These are phyloP conservation scores for Samsoniella hepiali DNA, from an alignment of 2,329 filamentous ascomycete species.

Conservation along the genomic window DNA sequence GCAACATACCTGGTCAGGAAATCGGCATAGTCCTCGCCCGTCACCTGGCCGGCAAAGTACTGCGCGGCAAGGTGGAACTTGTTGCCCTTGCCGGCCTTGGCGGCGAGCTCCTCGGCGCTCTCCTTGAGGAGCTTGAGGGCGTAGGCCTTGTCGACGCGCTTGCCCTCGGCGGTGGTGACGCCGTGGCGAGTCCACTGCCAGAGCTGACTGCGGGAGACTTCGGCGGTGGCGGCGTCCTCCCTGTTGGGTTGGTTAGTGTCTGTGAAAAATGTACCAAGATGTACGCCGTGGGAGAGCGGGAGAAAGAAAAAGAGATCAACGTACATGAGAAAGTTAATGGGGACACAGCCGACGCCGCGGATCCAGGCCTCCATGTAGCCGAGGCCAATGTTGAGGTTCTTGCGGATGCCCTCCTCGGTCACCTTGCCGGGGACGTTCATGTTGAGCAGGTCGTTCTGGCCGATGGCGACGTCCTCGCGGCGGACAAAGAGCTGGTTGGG, in stretches of 20 bases:
- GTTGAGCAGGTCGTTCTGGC: slow-evolving; percentile 88
- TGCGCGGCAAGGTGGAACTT: slow-evolving; percentile 88
- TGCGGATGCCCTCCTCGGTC: slow-evolving; percentile 91
- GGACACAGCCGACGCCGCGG: slow-evolving; percentile 89
- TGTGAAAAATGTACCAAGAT: not conserved
- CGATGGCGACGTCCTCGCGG: slow-evolving; percentile 83
- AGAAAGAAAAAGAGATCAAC: slow-evolving; percentile 19
- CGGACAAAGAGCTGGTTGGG: slow-evolving; percentile 93
- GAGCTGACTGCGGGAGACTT: slow-evolving; percentile 89
- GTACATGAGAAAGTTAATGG: slow-evolving; percentile 94
- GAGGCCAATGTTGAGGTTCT: slow-evolving; percentile 95
- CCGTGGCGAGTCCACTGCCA: slow-evolving; percentile 89
- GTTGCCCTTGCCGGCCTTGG: slow-evolving; percentile 79
- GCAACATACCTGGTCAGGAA: slow-evolving; percentile 77
- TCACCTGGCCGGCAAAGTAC: slow-evolving; percentile 91
- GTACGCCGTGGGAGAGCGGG: no score
- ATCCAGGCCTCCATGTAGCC: slow-evolving; percentile 99
- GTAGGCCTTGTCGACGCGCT: slow-evolving; percentile 90
- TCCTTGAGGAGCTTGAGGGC: slow-evolving; percentile 83
- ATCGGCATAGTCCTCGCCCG: slow-evolving; percentile 95
- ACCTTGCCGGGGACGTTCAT: slow-evolving; percentile 94
- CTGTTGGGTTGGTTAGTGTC: slow-evolving; percentile 30
- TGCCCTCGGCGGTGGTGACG: slow-evolving; percentile 77
- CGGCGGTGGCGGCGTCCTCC: slow-evolving; percentile 95
- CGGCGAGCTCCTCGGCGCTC: slow-evolving; percentile 70